Base-by-base conservation (phyloP, 2,329 filamentous ascomycete genomes). In the Diaporthe helianthi region DNA sequence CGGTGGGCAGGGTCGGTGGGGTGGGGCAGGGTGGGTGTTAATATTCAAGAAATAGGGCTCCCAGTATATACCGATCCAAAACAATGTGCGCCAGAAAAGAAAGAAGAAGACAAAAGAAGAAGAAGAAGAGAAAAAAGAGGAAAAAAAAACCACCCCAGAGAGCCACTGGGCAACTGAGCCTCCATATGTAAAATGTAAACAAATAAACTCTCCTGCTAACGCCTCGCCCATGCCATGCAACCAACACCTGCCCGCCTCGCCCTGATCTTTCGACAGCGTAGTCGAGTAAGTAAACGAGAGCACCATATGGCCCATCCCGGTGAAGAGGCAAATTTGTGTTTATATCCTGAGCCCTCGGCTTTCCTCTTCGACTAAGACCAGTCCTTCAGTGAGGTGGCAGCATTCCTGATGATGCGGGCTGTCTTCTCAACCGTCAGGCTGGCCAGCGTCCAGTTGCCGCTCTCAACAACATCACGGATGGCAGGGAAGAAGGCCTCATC, bases 401-500 rank as follows among this genome's bases (percentile, higher is more conserved):
- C 93, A 63, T 82, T 79, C 65, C 82, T 83, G 66, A 98, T 81
- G 55, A 93, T 89, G 13, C 81, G 82, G 1, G 93, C 91, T 29
- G 92, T 90, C 79, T 90, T 93, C 73, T 91, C 83, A 36, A 97
- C 86, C 77, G 91, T 88, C 66, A 83, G 80, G 75, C 92, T 89
- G 3, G 92, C 92, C 15, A 87, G 79, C 1, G 80, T 83, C 92
- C 91, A 94, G 74, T 97, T 88, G 31, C 87, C 86, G 4, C 84
- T 86, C 71, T 92, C 88, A 49, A 98, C 84, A 10, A 91, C 90
- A 76, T 98, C 94, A 68, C 93, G 86, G 68, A 98, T 92, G n/a
- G 90, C 91, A 0, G 95, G 95, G 81, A 97, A 97, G 71, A 88
- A 88, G 0, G 87, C 87, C 68, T 87, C 86, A 38, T 91, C 87